Percentiles rank a stretch among this genome's conserved stretches.
phyloP scores from a whole-genome alignment of 495 filamentous ascomycete genomes.

The Astrothelium macrocarpum region DNA sequence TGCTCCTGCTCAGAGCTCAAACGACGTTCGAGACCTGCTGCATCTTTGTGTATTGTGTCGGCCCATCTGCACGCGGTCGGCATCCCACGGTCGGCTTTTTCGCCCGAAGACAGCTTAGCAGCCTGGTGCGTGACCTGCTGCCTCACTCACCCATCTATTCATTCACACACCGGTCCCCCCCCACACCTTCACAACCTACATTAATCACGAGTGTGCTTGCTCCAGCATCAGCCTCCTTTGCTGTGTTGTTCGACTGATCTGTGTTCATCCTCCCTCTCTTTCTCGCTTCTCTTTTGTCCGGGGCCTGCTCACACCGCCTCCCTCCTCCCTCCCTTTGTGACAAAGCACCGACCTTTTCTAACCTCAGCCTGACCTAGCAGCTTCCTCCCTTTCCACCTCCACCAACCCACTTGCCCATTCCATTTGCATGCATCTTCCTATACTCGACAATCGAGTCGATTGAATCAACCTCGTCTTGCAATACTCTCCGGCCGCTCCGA shows the following conservation, averaged over 20 bases:
- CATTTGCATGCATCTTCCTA: not conserved
- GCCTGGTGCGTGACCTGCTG: not conserved
- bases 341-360: slow-evolving; percentile 2
- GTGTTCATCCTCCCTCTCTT: not conserved
- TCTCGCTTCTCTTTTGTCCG: not conserved
- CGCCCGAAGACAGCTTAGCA: not conserved
- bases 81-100: not conserved
- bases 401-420: not conserved
- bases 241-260: not conserved
- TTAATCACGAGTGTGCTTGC: not conserved
- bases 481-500: not conserved
- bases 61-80: not conserved
- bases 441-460: too few species aligned
- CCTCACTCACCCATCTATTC: not conserved
- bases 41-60: too few species aligned
- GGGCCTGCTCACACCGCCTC: not conserved
- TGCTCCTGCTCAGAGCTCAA: not conserved
- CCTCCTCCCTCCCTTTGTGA: too few species aligned
- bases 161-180: too few species aligned
- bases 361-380: slow-evolving; percentile 6
- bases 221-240: not conserved
- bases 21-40: not conserved
- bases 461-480: not conserved
- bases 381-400: not conserved
- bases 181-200: not conserved